Conservation (phyloP, 192 early-diverging fungal species). For the Funneliformis geosporum region DNA sequence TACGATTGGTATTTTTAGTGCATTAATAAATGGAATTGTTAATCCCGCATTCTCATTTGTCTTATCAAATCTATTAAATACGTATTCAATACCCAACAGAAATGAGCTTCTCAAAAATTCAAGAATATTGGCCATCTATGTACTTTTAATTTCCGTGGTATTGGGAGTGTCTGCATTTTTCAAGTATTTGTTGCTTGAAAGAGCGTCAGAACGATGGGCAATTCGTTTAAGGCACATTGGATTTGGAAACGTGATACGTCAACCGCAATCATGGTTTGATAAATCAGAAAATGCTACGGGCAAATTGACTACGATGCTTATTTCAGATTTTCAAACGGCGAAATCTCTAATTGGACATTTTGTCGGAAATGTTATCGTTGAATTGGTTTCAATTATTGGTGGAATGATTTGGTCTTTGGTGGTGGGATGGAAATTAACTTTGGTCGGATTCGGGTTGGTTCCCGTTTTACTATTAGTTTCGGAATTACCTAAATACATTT, state of each 20-base stretch:
- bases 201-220: conserved; percentile 21
- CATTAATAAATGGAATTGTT: conserved; percentile 5
- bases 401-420: conserved; percentile 13
- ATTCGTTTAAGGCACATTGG: conserved; percentile 17
- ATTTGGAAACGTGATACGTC: conserved; percentile 15
- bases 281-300: conserved; percentile 19
- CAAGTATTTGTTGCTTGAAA: conserved; percentile 26
- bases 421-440: conserved; percentile 25
- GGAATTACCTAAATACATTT: background rate
- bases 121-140: background rate
- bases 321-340: conserved; percentile 10
- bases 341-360: conserved; percentile 28
- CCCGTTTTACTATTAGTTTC: background rate
- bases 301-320: conserved; percentile 9
- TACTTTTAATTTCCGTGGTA: conserved; percentile 5
- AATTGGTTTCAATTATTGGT: conserved; percentile 11
- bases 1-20: background rate
- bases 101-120: background rate
- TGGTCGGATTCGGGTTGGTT: conserved; percentile 21
- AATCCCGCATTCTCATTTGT: conserved; percentile 32
- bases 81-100: conserved; percentile 16
- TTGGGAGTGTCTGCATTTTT: conserved; percentile 10
- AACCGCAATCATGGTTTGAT: conserved; percentile 32
- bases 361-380: conserved; percentile 16
- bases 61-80: conserved; percentile 1